Evolutionary conservation across 2,329 filamentous ascomycete genomes (phyloP).

Genomic region (Macroventuria anomochaeta): DNA sequence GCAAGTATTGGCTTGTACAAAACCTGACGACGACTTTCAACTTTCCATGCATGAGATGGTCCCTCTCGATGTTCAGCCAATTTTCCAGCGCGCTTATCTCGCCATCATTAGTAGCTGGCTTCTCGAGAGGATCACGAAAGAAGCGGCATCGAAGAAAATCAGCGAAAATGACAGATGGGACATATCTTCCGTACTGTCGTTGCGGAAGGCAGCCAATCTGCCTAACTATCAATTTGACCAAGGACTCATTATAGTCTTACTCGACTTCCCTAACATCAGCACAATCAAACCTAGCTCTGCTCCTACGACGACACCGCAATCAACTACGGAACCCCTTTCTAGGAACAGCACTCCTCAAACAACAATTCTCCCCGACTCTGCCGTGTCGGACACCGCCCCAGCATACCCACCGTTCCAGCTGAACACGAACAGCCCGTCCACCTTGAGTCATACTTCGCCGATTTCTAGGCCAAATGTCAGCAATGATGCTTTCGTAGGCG

Average conservation of each 20-base stretch:
- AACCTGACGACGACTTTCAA: constrained; percentile 29
- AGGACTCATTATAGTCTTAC: constrained; percentile 33
- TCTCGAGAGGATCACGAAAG: constrained; percentile 25
- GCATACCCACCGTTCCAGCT: constrained; percentile 24
- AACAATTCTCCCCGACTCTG: not conserved
- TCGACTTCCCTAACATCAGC: constrained; percentile 16
- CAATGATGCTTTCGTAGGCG: constrained; percentile 29
- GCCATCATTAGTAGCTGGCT: constrained; percentile 34
- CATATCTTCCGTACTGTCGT: constrained; percentile 25
- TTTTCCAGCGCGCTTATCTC: constrained; percentile 37
- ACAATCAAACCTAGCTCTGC: not conserved
- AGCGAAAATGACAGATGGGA: constrained; percentile 33
- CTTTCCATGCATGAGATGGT: constrained; percentile 30
- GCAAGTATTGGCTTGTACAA: constrained; percentile 33
- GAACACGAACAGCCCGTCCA: constrained; percentile 16
- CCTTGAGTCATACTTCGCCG: not conserved
- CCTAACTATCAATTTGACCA: constrained; percentile 37
- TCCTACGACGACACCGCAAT: not conserved
- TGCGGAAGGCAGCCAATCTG: constrained; percentile 27
- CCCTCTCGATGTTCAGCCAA: constrained; percentile 28
- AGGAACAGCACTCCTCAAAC: not conserved
- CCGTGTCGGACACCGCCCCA: not conserved
- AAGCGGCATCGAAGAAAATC: constrained; percentile 20
- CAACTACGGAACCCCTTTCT: not conserved
- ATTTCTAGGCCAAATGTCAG: not conserved